These are phyloP conservation scores for Saccharomycopsis sp. DNA, from an alignment of 805 yeast species.

Conservation along the genomic window DNA sequence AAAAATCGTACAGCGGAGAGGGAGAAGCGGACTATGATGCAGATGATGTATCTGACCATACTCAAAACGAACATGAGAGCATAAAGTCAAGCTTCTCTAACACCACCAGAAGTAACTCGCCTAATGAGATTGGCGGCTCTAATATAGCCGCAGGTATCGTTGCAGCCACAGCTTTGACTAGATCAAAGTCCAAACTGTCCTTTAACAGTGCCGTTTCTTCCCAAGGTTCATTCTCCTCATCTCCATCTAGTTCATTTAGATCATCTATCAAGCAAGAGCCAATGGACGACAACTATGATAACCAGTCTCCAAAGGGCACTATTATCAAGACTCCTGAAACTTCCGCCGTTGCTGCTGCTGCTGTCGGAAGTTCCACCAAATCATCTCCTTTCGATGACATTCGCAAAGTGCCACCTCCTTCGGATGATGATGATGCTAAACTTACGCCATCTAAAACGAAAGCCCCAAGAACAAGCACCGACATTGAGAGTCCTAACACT, in stretches of 20 bases:
- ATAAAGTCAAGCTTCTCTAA: background rate
- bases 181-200: background rate
- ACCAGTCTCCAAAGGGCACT: constrained; percentile 3
- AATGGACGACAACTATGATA: constrained; percentile 8
- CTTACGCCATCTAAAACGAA: constrained; percentile 1
- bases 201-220: background rate
- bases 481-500: constrained; percentile 19
- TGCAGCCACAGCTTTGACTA: background rate
- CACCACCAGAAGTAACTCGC: background rate
- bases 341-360: constrained; percentile 1
- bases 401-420: constrained; percentile 6
- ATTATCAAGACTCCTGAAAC: background rate
- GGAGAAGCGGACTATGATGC: constrained; percentile 6
- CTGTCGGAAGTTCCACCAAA: background rate
- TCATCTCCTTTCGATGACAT: background rate
- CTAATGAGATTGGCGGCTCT: background rate
- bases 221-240: background rate
- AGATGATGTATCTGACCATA: background rate
- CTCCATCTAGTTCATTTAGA: constrained; percentile 15
- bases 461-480: constrained; percentile 3
- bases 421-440: background rate
- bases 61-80: background rate
- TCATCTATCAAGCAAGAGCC: constrained; percentile 16
- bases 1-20: constrained; percentile 16
- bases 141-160: constrained; percentile 3